Evolutionary conservation across 345 rosid genomes (phyloP).

Genomic region (Salix suchowensis): DNA sequence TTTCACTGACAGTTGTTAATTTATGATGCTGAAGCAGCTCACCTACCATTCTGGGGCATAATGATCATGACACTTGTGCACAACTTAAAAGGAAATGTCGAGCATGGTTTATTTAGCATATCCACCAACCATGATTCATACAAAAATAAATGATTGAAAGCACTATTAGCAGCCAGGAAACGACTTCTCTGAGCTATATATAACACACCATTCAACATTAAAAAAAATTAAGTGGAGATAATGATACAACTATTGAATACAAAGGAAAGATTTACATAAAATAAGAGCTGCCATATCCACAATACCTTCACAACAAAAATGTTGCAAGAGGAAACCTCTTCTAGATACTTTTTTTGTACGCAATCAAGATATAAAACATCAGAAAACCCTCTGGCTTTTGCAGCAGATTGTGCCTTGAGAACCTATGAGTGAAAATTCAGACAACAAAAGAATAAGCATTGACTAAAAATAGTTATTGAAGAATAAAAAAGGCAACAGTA

Average conservation of each 20-base stretch:
- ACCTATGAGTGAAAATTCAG: slow-evolving; percentile 38
- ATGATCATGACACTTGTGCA: not conserved
- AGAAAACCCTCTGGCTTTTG: slow-evolving; percentile 79
- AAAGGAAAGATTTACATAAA: not conserved
- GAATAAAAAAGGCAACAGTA: no score
- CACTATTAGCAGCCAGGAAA: not conserved
- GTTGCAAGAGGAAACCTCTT: slow-evolving; percentile 95
- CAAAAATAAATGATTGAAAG: not conserved
- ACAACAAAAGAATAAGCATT: no score
- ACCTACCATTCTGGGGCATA: not conserved
- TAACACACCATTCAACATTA: not conserved
- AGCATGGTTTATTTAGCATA: not conserved
- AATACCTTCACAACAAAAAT: slow-evolving; percentile 77
- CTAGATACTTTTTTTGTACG: slow-evolving; percentile 71
- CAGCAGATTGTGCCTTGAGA: slow-evolving; percentile 77
- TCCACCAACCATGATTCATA: not conserved
- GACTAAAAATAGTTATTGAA: no score
- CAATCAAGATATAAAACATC: slow-evolving; percentile 94
- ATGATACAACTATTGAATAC: not conserved
- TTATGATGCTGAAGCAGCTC: not conserved
- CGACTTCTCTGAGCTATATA: not conserved
- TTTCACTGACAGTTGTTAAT: not conserved
- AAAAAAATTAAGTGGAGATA: not conserved
- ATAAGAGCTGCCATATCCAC: not conserved
- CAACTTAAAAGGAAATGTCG: not conserved